phyloP scores from a whole-genome alignment of 306 rosid species.

The Vigna reflexopilosa region DNA sequence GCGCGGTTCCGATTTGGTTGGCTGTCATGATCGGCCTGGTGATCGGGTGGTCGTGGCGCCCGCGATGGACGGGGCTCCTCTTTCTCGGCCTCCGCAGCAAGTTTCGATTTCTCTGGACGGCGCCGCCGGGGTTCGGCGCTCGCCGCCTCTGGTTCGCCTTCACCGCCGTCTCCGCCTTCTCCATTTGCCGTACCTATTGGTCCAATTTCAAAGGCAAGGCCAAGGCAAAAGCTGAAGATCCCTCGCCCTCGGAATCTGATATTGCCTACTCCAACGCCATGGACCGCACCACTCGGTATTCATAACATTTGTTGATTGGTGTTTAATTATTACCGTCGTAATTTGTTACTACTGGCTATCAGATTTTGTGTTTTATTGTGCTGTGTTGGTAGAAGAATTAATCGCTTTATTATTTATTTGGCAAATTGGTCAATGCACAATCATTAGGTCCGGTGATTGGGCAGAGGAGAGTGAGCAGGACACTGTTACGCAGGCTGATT shows the following conservation, averaged over 20 bases:
- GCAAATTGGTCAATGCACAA: constrained; percentile 42
- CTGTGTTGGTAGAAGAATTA: constrained; percentile 24
- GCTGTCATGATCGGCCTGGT: constrained; percentile 93
- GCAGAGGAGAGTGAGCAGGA: constrained; percentile 60
- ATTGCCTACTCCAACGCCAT: constrained; percentile 3
- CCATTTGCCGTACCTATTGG: constrained; percentile 84
- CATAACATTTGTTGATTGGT: not conserved
- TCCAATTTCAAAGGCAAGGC: constrained; percentile 59
- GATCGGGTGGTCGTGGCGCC: constrained; percentile 98
- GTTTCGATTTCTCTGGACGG: constrained; percentile 85
- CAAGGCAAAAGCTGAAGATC: constrained; percentile 44
- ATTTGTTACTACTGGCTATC: constrained; percentile 18
- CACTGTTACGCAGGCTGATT: constrained; percentile 70
- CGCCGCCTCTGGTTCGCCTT: constrained; percentile 93
- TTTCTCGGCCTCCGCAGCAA: constrained; percentile 94
- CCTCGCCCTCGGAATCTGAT: constrained; percentile 40
- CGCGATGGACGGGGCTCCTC: constrained; percentile 91
- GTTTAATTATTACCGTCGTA: constrained; percentile 6
- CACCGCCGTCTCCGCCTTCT: constrained; percentile 92
- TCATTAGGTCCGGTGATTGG: constrained; percentile 49
- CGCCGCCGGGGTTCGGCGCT: constrained; percentile 96
- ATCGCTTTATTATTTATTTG: constrained; percentile 36
- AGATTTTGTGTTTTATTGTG: constrained; percentile 14
- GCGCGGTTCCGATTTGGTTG: constrained; percentile 97
- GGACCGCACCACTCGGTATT: constrained; percentile 35